These are phyloP conservation scores for Brassica carinata DNA, from an alignment of 345 rosid species.

Conservation along the genomic window DNA sequence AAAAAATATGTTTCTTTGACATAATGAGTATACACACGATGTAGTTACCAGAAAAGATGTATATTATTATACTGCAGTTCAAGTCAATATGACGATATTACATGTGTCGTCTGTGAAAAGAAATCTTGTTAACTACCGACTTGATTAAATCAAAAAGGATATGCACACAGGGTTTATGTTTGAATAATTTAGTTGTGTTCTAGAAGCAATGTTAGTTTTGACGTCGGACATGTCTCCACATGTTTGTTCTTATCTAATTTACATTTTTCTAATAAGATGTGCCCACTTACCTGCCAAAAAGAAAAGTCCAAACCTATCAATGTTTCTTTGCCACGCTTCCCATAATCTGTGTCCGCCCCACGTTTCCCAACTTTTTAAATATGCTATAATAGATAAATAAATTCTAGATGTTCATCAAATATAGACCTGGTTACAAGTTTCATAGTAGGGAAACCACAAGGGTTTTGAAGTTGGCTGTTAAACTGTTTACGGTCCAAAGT, in stretches of 20 bases:
- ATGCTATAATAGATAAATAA: neutral
- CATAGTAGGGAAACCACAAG: neutral
- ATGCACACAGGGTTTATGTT: neutral
- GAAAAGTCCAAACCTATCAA: conserved; percentile 3
- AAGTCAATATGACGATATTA: neutral
- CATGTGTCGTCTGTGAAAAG: neutral
- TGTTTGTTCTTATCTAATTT: conserved; percentile 2
- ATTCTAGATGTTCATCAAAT: neutral
- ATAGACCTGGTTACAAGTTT: neutral
- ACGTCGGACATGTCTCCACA: conserved; percentile 30
- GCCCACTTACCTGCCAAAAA: neutral
- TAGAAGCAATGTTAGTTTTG: conserved; percentile 23
- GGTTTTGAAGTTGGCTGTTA: neutral
- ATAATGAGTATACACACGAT: too few relatives aligned
- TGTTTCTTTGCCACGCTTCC: conserved; percentile 5
- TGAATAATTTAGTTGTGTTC: neutral
- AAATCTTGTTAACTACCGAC: neutral
- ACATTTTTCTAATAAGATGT: neutral
- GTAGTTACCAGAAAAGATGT: neutral
- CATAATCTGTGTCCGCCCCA: neutral
- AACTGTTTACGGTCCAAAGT: neutral
- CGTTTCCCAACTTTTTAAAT: neutral
- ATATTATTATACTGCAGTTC: neutral
- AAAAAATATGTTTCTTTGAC: neutral
- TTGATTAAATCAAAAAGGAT: neutral